A percentile compares a stretch with the other conserved stretches of the same genome.
Conservation (phyloP, 179 eudicot genomes). For the Drosera spatulata region DNA sequence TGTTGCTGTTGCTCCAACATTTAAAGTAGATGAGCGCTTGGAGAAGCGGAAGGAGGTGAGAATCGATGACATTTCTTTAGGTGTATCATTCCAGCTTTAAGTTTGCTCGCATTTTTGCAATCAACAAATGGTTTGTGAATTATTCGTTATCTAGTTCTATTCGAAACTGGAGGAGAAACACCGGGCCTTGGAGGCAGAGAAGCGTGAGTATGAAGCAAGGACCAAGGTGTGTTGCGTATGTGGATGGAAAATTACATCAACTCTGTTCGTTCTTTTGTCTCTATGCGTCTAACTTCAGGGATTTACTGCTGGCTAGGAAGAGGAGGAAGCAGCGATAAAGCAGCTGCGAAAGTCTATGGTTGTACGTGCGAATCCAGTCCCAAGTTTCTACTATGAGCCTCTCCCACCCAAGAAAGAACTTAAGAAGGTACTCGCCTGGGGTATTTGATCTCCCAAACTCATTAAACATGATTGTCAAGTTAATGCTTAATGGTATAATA, state of each 20-base stretch:
- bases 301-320: conserved; percentile 41
- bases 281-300: no score
- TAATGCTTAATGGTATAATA: no score
- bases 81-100: no score
- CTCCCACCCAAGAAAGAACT: no score
- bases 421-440: conserved; percentile 52
- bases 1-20: conserved; percentile 67
- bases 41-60: conserved; percentile 75
- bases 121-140: no score
- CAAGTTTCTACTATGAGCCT: no score
- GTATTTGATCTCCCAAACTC: conserved; percentile 37
- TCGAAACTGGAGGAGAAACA: conserved; percentile 84
- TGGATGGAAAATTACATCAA: not conserved
- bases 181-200: conserved; percentile 80
- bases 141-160: conserved; percentile 36
- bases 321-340: conserved; percentile 66
- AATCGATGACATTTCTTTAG: no score
- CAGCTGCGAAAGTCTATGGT: conserved; percentile 68
- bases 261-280: no score
- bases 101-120: no score
- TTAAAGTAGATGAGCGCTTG: conserved; percentile 34
- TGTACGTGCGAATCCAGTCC: conserved; percentile 63
- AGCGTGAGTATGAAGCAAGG: conserved; percentile 66
- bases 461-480: no score
- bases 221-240: conserved; percentile 43